phyloP scores from a whole-genome alignment of 2,329 filamentous ascomycete species.

The Aspergillus sp. region DNA sequence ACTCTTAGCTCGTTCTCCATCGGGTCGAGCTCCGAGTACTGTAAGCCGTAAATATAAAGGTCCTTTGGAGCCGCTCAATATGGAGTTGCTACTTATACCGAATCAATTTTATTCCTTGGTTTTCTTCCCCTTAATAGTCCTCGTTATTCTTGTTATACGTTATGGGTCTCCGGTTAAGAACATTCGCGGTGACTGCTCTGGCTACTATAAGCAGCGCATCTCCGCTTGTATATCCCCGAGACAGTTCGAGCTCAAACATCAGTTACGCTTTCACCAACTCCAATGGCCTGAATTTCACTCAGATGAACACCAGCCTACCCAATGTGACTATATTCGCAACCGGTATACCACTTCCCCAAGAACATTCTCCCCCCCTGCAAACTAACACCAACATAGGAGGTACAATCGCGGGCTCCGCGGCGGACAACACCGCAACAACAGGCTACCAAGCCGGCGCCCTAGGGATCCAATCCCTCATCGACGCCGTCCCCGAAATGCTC shows the following conservation, averaged over 20 bases:
- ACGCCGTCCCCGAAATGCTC: constrained; percentile 26
- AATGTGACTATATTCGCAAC: constrained; percentile 14
- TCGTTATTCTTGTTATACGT: neutral
- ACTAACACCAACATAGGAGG: constrained; percentile 16
- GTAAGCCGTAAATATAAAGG: neutral
- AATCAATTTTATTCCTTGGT: neutral
- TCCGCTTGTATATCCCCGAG: constrained; percentile 21
- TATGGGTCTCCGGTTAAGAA: constrained; percentile 19
- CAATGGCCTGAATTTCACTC: constrained; percentile 27
- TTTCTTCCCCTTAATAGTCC: neutral
- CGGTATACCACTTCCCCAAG: neutral
- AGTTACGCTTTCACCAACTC: constrained; percentile 24
- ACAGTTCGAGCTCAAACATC: constrained; percentile 17
- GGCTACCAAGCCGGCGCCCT: constrained; percentile 26
- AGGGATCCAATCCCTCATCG: constrained; percentile 24
- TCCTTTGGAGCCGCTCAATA: neutral
- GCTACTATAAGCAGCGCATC: constrained; percentile 21
- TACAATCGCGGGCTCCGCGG: constrained; percentile 26
- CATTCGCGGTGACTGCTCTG: constrained; percentile 19
- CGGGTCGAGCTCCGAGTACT: neutral
- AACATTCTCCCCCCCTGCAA: neutral
- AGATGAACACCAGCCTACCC: constrained; percentile 25
- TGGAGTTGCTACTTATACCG: neutral
- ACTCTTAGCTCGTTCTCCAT: neutral
- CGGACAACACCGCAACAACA: constrained; percentile 26